Evolutionary conservation across 2,329 filamentous ascomycete species (phyloP).

Genomic region (Plectosphaerella sp.): DNA sequence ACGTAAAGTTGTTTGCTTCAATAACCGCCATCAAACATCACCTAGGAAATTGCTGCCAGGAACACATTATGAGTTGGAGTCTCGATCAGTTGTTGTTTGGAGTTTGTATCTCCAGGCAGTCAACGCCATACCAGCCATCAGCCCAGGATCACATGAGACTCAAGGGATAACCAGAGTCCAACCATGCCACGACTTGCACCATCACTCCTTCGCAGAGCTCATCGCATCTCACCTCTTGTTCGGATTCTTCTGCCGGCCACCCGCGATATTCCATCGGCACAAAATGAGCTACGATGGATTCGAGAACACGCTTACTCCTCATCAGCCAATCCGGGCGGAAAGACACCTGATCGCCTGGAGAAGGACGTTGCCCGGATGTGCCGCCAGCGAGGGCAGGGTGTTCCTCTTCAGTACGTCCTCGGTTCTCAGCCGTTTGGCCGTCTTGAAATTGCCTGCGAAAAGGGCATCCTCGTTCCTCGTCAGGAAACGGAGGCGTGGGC

Average conservation of each 20-base stretch:
- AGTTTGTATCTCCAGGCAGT: too few species aligned
- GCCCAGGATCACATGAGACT: not conserved
- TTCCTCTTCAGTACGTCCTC: constrained; percentile 85
- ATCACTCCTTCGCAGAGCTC: constrained; percentile 50
- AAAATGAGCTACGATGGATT: constrained; percentile 71
- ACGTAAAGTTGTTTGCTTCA: too few species aligned
- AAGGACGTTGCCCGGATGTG: constrained; percentile 31
- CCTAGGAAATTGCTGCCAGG: too few species aligned
- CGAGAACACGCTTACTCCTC: constrained; percentile 47
- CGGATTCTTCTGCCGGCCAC: constrained; percentile 60
- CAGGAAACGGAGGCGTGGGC: constrained; percentile 70
- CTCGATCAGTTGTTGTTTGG: too few species aligned
- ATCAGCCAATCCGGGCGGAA: not conserved
- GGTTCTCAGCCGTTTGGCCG: constrained; percentile 84
- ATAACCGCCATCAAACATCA: too few species aligned
- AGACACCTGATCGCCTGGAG: constrained; percentile 17
- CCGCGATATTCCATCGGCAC: constrained; percentile 57
- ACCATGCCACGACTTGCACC: constrained; percentile 61
- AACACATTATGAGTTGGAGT: too few species aligned
- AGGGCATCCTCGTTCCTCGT: constrained; percentile 82
- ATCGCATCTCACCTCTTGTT: constrained; percentile 49
- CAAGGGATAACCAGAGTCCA: not conserved
- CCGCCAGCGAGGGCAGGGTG: constrained; percentile 50
- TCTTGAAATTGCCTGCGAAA: constrained; percentile 71
- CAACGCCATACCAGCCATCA: too few species aligned